Conservation (phyloP, 139 green algal genomes). For the Chlamydomonas sphaeroides region DNA sequence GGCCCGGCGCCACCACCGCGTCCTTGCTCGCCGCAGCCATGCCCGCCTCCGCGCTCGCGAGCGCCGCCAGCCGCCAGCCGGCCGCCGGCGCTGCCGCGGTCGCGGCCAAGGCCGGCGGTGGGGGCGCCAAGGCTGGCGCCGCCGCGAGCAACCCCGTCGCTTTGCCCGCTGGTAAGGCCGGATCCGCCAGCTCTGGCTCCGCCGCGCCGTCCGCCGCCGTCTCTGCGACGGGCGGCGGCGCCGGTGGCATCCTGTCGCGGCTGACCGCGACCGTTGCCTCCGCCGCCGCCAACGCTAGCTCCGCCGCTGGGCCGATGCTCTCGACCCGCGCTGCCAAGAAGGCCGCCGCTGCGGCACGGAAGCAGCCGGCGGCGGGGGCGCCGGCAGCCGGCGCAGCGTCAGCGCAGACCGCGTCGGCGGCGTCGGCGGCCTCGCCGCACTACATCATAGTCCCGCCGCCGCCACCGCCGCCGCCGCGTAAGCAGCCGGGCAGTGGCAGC, state of each 20-base stretch:
- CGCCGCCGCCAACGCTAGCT: neutral
- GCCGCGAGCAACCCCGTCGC: neutral
- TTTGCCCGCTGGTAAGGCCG: too few relatives aligned
- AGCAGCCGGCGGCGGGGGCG: neutral
- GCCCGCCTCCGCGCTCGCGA: too few relatives aligned
- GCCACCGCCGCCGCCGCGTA: conserved; percentile 23
- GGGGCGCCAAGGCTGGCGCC: too few relatives aligned
- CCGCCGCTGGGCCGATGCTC: neutral
- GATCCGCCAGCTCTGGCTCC: too few relatives aligned
- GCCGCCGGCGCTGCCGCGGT: too few relatives aligned
- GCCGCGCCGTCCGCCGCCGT: too few relatives aligned
- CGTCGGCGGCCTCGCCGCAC: neutral
- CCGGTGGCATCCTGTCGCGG: neutral
- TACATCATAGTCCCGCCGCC: conserved; percentile 30
- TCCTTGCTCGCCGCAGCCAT: too few relatives aligned
- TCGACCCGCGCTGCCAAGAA: neutral
- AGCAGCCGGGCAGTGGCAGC: neutral
- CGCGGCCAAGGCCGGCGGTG: too few relatives aligned
- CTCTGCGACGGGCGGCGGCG: neutral
- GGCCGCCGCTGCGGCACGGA: neutral
- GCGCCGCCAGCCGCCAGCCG: too few relatives aligned
- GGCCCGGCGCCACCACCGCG: too few relatives aligned
- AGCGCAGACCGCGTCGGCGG: too few relatives aligned
- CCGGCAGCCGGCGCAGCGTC: too few relatives aligned
- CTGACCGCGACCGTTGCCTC: conserved; percentile 8